Percentiles rank a stretch among this genome's conserved stretches.
phyloP scores from a whole-genome alignment of 2,329 filamentous ascomycete species.

The Monilinia polystroma region DNA sequence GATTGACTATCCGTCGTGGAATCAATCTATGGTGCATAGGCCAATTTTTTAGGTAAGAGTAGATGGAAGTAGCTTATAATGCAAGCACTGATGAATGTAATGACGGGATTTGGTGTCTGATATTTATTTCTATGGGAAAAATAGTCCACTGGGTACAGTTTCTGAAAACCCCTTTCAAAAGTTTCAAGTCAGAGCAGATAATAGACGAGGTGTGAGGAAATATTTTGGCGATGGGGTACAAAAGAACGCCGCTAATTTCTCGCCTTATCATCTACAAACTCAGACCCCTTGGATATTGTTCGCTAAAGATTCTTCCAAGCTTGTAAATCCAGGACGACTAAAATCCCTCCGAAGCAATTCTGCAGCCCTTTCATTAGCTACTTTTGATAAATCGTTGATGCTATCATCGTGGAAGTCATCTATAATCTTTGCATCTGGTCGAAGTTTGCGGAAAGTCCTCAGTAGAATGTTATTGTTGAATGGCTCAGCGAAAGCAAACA shows the following conservation, averaged over 20 bases:
- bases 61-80: too few species aligned
- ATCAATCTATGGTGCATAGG: too few species aligned
- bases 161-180: too few species aligned
- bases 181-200: neutral
- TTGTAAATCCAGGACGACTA: slow-evolving; percentile 19
- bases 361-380: slow-evolving; percentile 28
- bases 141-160: too few species aligned
- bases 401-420: slow-evolving; percentile 30
- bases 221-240: neutral
- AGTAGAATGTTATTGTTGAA: slow-evolving; percentile 30
- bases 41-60: too few species aligned
- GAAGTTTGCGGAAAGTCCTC: slow-evolving; percentile 32
- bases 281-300: slow-evolving; percentile 16
- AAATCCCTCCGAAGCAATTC: slow-evolving; percentile 30
- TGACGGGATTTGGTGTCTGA: too few species aligned
- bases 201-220: neutral
- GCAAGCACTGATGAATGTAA: too few species aligned
- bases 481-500: slow-evolving; percentile 36
- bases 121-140: too few species aligned
- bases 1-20: too few species aligned
- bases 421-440: slow-evolving; percentile 33
- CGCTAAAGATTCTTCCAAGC: slow-evolving; percentile 17
- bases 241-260: neutral
- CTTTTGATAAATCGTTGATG: slow-evolving; percentile 30
- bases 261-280: neutral